Conservation (phyloP, 495 filamentous ascomycete species). For the Talaromyces stipitatus region DNA sequence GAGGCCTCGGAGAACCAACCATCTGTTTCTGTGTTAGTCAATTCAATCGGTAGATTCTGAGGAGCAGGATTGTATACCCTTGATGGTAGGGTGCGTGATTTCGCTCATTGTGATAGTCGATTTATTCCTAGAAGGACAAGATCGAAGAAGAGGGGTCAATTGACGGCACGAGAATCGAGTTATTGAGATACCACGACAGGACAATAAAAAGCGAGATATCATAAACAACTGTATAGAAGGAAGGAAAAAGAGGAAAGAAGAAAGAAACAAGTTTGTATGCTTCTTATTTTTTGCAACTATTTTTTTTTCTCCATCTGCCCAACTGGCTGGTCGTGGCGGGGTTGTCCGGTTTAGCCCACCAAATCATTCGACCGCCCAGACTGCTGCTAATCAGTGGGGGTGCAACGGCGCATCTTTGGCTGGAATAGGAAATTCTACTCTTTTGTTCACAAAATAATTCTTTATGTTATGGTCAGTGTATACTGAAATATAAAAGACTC, state of each 20-base stretch:
- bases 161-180: neutral
- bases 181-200: neutral
- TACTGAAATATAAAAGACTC: no score
- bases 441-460: no score
- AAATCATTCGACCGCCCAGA: neutral
- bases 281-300: constrained; percentile 9
- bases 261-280: neutral
- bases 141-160: neutral
- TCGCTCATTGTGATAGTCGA: constrained; percentile 37
- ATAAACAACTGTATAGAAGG: neutral
- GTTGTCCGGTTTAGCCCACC: neutral
- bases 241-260: constrained; percentile 9
- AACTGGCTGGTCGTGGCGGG: constrained; percentile 2
- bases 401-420: neutral
- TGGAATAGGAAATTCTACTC: neutral
- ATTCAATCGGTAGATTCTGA: neutral
- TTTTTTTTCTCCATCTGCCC: constrained; percentile 7
- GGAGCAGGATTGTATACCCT: constrained; percentile 36
- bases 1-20: constrained; percentile 99
- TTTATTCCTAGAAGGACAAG: neutral
- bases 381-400: neutral
- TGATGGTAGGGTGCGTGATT: constrained; percentile 52
- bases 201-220: neutral
- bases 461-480: no score
- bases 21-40: constrained; percentile 46